Percentiles rank a stretch among this genome's conserved stretches.
These are phyloP conservation scores for Solanum peruvianum DNA, from an alignment of 257 asterid species.

Conservation along the genomic window DNA sequence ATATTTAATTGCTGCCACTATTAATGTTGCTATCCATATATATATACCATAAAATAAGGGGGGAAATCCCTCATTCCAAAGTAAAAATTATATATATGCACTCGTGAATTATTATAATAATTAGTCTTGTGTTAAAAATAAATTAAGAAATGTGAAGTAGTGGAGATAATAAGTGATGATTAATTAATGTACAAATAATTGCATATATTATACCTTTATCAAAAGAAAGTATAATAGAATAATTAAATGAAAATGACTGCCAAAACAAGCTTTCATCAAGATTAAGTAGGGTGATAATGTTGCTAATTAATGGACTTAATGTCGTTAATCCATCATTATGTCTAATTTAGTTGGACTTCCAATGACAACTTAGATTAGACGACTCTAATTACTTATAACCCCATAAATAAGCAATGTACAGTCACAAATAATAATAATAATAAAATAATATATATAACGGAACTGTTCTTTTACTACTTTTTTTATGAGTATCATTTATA, in stretches of 20 bases:
- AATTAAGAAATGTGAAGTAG: not conserved
- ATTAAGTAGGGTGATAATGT: conserved; percentile 14
- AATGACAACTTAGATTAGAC: not conserved
- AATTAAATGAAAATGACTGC: not conserved
- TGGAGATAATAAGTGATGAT: not conserved
- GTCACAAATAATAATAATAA: too few species aligned
- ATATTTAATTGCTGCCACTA: not conserved
- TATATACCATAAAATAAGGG: not conserved
- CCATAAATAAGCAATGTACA: not conserved
- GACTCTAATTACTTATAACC: not conserved
- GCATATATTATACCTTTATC: not conserved
- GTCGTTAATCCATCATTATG: conserved; percentile 11
- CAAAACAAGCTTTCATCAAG: not conserved
- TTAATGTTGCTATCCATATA: not conserved
- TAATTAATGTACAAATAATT: conserved; percentile 1
- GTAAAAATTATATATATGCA: not conserved
- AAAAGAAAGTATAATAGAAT: not conserved
- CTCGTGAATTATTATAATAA: not conserved
- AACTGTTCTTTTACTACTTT: not conserved
- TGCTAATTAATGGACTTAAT: conserved; percentile 7
- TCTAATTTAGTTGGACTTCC: not conserved
- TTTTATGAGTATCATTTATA: not conserved
- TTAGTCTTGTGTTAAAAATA: not conserved
- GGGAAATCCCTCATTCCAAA: not conserved
- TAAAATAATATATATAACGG: too few species aligned